A percentile compares a stretch with the other conserved stretches of the same genome.
Evolutionary conservation across 2,329 filamentous ascomycete genomes (phyloP).

Genomic region (Cladosporium velox): DNA sequence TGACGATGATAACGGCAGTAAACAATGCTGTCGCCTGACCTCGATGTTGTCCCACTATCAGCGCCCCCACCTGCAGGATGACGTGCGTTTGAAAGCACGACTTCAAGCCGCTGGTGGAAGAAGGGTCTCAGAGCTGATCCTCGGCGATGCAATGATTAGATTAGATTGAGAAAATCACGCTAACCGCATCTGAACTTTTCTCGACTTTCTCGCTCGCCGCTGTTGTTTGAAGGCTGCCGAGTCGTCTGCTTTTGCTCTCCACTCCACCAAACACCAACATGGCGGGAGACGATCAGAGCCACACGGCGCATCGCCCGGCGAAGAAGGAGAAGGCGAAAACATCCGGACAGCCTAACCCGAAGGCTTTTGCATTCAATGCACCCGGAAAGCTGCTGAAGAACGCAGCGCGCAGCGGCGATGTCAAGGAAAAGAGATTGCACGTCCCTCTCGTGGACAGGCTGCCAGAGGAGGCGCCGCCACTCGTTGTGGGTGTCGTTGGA

Average conservation of each 20-base stretch:
- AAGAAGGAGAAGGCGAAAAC: constrained; percentile 68
- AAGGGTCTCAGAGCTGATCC: too few species aligned
- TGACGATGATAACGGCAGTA: constrained; percentile 13
- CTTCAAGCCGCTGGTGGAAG: too few species aligned
- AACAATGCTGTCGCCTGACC: constrained; percentile 21
- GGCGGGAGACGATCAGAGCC: constrained; percentile 64
- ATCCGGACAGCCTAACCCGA: constrained; percentile 71
- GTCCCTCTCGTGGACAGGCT: constrained; percentile 94
- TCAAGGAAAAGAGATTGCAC: constrained; percentile 94
- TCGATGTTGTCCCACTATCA: constrained; percentile 16
- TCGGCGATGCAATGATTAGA: constrained; percentile 14
- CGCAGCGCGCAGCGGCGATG: constrained; percentile 71
- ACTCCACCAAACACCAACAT: constrained; percentile 25
- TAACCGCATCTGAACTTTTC: constrained; percentile 15
- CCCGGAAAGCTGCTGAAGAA: constrained; percentile 78
- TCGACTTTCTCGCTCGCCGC: constrained; percentile 29
- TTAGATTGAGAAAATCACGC: background rate
- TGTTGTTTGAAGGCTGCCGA: background rate
- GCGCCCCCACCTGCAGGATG: constrained; percentile 13
- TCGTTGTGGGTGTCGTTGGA: constrained; percentile 90
- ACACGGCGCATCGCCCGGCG: constrained; percentile 80
- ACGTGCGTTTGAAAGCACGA: constrained; percentile 12
- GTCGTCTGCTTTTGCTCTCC: constrained; percentile 1
- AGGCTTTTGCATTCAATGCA: constrained; percentile 83
- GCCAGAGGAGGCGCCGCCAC: constrained; percentile 90